Evolutionary conservation across 805 yeast genomes (phyloP).

Genomic region (Teunomyces aglyptinius): DNA sequence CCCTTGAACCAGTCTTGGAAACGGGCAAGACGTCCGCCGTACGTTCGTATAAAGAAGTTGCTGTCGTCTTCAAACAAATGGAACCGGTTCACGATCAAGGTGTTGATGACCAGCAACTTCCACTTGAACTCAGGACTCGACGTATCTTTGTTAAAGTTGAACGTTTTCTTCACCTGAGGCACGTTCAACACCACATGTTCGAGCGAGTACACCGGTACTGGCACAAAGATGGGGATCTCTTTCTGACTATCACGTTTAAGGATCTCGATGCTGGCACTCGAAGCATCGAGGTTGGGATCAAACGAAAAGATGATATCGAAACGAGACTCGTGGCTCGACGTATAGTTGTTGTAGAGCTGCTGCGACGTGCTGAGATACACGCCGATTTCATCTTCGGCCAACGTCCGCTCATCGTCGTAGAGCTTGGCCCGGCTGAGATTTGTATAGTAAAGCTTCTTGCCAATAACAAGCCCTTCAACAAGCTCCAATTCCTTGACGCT

Average conservation of each 20-base stretch:
- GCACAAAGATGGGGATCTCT: slow-evolving; percentile 34
- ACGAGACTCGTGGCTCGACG: slow-evolving; percentile 14
- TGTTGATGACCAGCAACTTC: slow-evolving; percentile 29
- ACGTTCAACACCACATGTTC: slow-evolving; percentile 26
- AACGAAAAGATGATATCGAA: slow-evolving; percentile 37
- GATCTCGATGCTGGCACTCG: slow-evolving; percentile 36
- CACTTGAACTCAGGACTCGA: slow-evolving; percentile 26
- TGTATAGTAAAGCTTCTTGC: slow-evolving; percentile 61
- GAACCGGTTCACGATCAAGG: slow-evolving; percentile 29
- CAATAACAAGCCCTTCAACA: slow-evolving; percentile 75
- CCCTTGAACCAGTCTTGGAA: slow-evolving; percentile 26
- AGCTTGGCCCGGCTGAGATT: slow-evolving; percentile 67
- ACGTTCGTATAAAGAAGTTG: slow-evolving; percentile 21
- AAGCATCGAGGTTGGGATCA: slow-evolving; percentile 30
- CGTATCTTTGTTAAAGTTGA: slow-evolving; percentile 13
- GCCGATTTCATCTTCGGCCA: slow-evolving; percentile 6
- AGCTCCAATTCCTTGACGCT: slow-evolving; percentile 71
- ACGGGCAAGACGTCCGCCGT: slow-evolving; percentile 28
- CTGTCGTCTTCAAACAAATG: slow-evolving; percentile 17
- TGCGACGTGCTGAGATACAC: slow-evolving; percentile 30
- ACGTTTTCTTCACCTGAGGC: slow-evolving; percentile 20
- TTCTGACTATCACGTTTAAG: slow-evolving; percentile 18
- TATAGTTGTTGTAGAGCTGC: slow-evolving; percentile 34
- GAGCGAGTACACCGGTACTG: slow-evolving; percentile 33
- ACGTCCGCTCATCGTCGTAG: slow-evolving; percentile 39